Percentiles rank a stretch among this genome's conserved stretches.
These are phyloP conservation scores for Microcyclospora pomicola DNA, from an alignment of 2,329 filamentous ascomycete species.

Conservation along the genomic window DNA sequence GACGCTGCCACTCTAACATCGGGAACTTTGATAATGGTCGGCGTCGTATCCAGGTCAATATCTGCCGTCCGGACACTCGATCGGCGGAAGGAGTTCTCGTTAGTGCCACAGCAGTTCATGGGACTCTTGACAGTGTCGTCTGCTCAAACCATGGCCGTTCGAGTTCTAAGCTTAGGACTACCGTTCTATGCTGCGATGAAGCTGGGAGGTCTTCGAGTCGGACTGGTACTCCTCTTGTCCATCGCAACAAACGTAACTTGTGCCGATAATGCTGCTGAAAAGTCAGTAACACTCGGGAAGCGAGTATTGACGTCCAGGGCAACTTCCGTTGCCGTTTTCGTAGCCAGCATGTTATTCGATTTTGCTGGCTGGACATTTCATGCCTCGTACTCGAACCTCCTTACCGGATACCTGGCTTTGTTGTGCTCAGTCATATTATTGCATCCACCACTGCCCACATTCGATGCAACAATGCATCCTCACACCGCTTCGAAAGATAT, in stretches of 20 bases:
- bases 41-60: slow-evolving; percentile 25
- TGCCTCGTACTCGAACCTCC: slow-evolving; percentile 16
- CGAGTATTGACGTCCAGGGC: slow-evolving; percentile 24
- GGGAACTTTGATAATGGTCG: slow-evolving; percentile 32
- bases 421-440: slow-evolving; percentile 32
- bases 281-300: slow-evolving; percentile 15
- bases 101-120: slow-evolving; percentile 3
- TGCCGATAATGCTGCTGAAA: slow-evolving; percentile 10
- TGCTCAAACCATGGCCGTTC: slow-evolving; percentile 9
- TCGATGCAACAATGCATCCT: slow-evolving; percentile 8
- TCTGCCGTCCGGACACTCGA: slow-evolving; percentile 17
- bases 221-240: slow-evolving; percentile 36
- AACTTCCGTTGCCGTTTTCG: slow-evolving; percentile 24
- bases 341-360: slow-evolving; percentile 23
- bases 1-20: slow-evolving; percentile 34
- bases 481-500: neutral
- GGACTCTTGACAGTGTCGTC: slow-evolving; percentile 7
- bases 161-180: slow-evolving; percentile 22
- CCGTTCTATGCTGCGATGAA: slow-evolving; percentile 44
- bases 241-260: slow-evolving; percentile 31
- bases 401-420: slow-evolving; percentile 36
- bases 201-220: slow-evolving; percentile 40
- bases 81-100: slow-evolving; percentile 15
- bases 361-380: slow-evolving; percentile 18
- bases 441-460: slow-evolving; percentile 34